Conservation (phyloP, 768 basidiomycete species). For the Favolaschia claudopus region DNA sequence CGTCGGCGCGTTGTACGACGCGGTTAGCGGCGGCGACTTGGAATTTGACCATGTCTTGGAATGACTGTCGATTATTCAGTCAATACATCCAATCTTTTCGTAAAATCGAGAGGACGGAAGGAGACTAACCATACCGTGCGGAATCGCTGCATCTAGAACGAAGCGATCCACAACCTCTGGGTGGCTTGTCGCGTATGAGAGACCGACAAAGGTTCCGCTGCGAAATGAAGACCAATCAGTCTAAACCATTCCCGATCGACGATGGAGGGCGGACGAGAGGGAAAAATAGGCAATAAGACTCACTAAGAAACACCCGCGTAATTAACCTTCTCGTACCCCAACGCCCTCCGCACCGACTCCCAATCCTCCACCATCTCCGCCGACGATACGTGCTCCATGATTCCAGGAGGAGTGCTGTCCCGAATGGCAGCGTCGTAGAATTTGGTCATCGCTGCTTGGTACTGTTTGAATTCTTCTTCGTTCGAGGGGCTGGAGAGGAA, state of each 20-base stretch:
- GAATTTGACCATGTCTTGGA: constrained; percentile 4
- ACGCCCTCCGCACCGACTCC: constrained; percentile 18
- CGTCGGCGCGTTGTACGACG: constrained; percentile 24
- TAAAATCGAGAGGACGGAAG: background rate
- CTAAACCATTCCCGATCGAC: background rate
- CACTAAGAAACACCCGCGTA: constrained; percentile 23
- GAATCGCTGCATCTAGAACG: constrained; percentile 19
- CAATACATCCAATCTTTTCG: background rate
- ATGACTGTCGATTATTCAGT: background rate
- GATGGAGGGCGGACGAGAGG: background rate
- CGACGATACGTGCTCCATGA: constrained; percentile 15
- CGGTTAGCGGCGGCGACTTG: constrained; percentile 24
- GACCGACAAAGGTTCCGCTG: constrained; percentile 12
- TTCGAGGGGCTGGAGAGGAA: background rate
- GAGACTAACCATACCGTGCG: constrained; percentile 3
- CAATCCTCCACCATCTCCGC: constrained; percentile 20
- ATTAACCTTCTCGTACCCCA: constrained; percentile 22
- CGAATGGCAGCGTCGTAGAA: background rate
- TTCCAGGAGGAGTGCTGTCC: constrained; percentile 16
- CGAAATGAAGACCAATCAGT: background rate
- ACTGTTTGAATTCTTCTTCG: constrained; percentile 19
- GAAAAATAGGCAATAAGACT: background rate
- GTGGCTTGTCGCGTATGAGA: constrained; percentile 16
- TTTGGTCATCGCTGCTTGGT: constrained; percentile 15
- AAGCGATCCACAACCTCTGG: constrained; percentile 20